Evolutionary conservation across 1,284 basidiomycete genomes (phyloP), one percentile per base, ranked within the genome.

Genomic region (Thecaphora thlaspeos): DNA sequence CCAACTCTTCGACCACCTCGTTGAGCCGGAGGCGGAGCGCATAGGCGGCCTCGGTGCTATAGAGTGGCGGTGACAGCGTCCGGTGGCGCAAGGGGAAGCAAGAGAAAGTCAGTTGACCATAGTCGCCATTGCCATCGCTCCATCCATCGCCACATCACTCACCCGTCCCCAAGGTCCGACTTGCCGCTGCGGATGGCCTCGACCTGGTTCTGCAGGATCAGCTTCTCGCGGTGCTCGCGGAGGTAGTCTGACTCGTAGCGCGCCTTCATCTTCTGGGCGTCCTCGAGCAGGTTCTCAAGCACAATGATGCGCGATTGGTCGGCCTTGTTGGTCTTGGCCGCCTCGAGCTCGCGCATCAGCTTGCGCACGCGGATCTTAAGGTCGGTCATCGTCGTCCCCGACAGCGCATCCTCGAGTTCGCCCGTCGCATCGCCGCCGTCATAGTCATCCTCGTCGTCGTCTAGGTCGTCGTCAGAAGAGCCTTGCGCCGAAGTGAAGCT

Each of bases 161-260:
- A 38, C 44, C 88, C 88, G 76, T 92, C 88, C 48, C 89, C 89
- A 54, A 86, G 80, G 1, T 85, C 83, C 18, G 74, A 73, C 79
- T 88, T 90, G 22, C 91, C 92, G 59, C 85, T 88, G 43, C 89
- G 82, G 65, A 96, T 92, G 74, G 91, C 88, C 69, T 97, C 91
- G 60, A 96, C 80, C 72, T 91, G 84, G 44, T 86, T 85, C 75
- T 90, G 86, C 24, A 94, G 78, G 3, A 89, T 82, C 22, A 95
- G 82, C 76, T 88, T 88, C 78, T 89, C 88, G 23, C 90, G 82
- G 77, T 93, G 90, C 23, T 88, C 87, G 3, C 85, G 83, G 11
- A 96, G 81, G 75, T 93, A 95, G 75, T 96, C 92, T 14, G 82
- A 81, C 79, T 96, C 91, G 71, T 96, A 96, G 24, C 90, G 83